phyloP scores from a whole-genome alignment of 116 monocot genomes.

The Iris pallida region DNA sequence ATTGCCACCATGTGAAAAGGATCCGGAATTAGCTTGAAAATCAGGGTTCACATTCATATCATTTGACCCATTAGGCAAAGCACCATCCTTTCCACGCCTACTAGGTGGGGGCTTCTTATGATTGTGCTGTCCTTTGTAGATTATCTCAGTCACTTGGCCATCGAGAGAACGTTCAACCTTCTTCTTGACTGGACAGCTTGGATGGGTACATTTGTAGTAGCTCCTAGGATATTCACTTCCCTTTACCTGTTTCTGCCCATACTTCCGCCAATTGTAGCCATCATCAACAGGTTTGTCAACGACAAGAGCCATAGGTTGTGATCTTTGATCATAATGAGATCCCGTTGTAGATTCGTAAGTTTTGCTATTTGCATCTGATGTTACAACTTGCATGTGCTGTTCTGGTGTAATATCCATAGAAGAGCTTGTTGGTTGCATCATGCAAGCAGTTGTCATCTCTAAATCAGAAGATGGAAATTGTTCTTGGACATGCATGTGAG shows the following conservation, averaged over 20 bases:
- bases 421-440: constrained; percentile 15
- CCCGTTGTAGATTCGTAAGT: constrained; percentile 15
- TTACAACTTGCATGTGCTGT: constrained; percentile 18
- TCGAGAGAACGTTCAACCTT: constrained; percentile 67
- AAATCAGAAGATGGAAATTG: constrained; percentile 24
- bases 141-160: constrained; percentile 74
- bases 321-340: constrained; percentile 30
- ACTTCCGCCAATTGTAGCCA: constrained; percentile 90
- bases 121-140: constrained; percentile 82
- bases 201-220: constrained; percentile 77
- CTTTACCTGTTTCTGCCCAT: constrained; percentile 88
- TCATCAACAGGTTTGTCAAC: constrained; percentile 70
- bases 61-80: constrained; percentile 12
- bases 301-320: constrained; percentile 24
- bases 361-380: constrained; percentile 11
- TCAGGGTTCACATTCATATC: constrained; percentile 25
- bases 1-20: constrained; percentile 9
- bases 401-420: constrained; percentile 5
- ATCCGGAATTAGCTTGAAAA: constrained; percentile 15
- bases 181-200: constrained; percentile 72
- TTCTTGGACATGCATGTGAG: constrained; percentile 20
- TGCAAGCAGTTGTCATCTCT: constrained; percentile 12
- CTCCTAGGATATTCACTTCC: constrained; percentile 79
- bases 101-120: constrained; percentile 39
- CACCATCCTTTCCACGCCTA: constrained; percentile 42